Conservation (phyloP, 2,329 filamentous ascomycete species). For the Calonectria hawksworthii region DNA sequence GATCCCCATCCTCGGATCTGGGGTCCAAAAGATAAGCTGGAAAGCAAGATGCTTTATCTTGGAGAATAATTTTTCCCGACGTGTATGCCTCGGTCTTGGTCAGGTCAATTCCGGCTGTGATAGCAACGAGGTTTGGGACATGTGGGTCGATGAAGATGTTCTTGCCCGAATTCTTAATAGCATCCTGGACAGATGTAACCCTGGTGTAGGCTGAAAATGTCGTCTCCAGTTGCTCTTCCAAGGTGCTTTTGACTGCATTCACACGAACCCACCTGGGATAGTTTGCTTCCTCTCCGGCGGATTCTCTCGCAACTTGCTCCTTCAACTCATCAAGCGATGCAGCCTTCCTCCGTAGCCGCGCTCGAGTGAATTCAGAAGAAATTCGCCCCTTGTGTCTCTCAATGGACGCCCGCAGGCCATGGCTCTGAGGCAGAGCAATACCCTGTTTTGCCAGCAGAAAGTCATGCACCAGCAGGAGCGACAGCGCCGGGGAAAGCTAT, state of each 20-base stretch:
- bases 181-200: constrained; percentile 68
- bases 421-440: constrained; percentile 83
- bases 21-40: constrained; percentile 89
- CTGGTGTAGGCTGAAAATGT: constrained; percentile 78
- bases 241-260: constrained; percentile 80
- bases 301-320: constrained; percentile 66
- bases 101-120: constrained; percentile 80
- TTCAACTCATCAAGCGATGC: constrained; percentile 77
- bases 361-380: constrained; percentile 84
- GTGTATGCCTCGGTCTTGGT: constrained; percentile 81
- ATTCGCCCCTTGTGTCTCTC: constrained; percentile 87
- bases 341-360: constrained; percentile 79
- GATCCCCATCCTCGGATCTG: constrained; percentile 75
- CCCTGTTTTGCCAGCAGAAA: constrained; percentile 85
- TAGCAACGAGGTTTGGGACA: constrained; percentile 85
- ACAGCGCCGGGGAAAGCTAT: constrained; percentile 84
- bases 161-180: constrained; percentile 63
- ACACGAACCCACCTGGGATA: constrained; percentile 95
- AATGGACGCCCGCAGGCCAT: constrained; percentile 82
- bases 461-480: constrained; percentile 89
- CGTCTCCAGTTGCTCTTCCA: constrained; percentile 79
- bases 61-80: constrained; percentile 85
- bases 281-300: constrained; percentile 63
- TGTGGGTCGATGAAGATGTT: constrained; percentile 81
- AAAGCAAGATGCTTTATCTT: constrained; percentile 98